These are phyloP conservation scores for Diaporthe batatas DNA, from an alignment of 2,329 filamentous ascomycete species.

Conservation along the genomic window DNA sequence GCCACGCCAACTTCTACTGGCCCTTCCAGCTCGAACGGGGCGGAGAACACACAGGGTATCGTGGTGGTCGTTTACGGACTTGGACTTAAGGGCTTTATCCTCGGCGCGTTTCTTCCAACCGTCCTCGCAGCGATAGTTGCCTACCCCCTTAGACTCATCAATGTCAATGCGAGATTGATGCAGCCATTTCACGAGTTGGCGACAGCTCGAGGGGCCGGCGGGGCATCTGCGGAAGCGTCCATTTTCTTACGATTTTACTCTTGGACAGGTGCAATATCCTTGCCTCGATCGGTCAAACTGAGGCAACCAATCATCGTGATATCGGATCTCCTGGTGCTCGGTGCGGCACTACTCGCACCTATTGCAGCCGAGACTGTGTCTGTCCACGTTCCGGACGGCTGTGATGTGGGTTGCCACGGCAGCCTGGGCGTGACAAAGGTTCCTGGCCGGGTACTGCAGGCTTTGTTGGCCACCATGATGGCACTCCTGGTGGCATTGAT, in stretches of 20 bases:
- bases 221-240: constrained; percentile 10
- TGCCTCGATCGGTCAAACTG: constrained; percentile 14
- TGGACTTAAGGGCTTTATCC: constrained; percentile 19
- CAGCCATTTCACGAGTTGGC: constrained; percentile 41
- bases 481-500: constrained; percentile 44
- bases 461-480: constrained; percentile 49
- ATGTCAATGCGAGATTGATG: constrained; percentile 40
- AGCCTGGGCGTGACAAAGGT: constrained; percentile 23
- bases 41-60: background rate
- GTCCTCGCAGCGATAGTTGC: constrained; percentile 37
- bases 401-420: constrained; percentile 4
- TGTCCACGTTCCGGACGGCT: constrained; percentile 25
- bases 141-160: constrained; percentile 38
- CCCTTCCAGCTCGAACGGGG: background rate
- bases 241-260: constrained; percentile 34
- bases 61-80: constrained; percentile 8
- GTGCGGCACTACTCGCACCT: constrained; percentile 32
- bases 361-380: constrained; percentile 35
- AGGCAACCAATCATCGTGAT: constrained; percentile 36
- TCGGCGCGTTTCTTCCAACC: constrained; percentile 39
- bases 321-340: constrained; percentile 36
- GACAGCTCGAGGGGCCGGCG: background rate
- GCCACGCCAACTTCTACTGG: background rate
- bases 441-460: constrained; percentile 41
- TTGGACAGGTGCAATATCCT: constrained; percentile 15